A percentile compares a stretch with the other conserved stretches of the same genome.
Conservation (phyloP, 2,329 filamentous ascomycete species). For the Lecanosticta acicola region DNA sequence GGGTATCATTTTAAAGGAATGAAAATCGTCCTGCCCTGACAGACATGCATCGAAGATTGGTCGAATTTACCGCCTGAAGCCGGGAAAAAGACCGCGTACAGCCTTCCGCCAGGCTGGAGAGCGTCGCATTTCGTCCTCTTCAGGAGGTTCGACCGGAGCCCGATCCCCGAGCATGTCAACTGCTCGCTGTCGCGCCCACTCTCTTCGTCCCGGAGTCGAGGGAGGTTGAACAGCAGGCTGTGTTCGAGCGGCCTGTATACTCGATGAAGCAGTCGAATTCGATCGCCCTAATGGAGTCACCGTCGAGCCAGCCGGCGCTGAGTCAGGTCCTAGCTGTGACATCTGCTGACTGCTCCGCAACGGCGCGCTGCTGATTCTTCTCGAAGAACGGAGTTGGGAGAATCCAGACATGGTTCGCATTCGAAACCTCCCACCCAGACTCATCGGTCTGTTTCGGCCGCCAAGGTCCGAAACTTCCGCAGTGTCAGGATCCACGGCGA, state of each 20-base stretch:
- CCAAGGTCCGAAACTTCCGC: slow-evolving; percentile 9
- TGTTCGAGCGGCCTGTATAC: slow-evolving; percentile 2
- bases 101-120: slow-evolving; percentile 29
- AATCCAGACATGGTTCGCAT: slow-evolving; percentile 9
- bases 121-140: slow-evolving; percentile 20
- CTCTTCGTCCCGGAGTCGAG: slow-evolving; percentile 31
- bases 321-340: slow-evolving; percentile 10
- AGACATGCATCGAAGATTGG: too few species aligned
- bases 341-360: slow-evolving; percentile 17
- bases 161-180: slow-evolving; percentile 37
- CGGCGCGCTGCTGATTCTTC: slow-evolving; percentile 8
- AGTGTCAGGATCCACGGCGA: slow-evolving; percentile 10
- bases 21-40: too few species aligned
- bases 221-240: slow-evolving; percentile 11
- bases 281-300: slow-evolving; percentile 2
- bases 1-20: too few species aligned
- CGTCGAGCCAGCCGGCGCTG: slow-evolving; percentile 3
- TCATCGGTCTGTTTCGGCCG: slow-evolving; percentile 2
- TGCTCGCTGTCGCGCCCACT: slow-evolving; percentile 44
- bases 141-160: slow-evolving; percentile 26
- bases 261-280: slow-evolving; percentile 1
- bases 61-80: slow-evolving; percentile 16
- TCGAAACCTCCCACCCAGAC: slow-evolving; percentile 1
- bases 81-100: slow-evolving; percentile 26
- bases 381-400: slow-evolving; percentile 8